These are phyloP conservation scores for Mollisia scopiformis DNA, from an alignment of 2,329 filamentous ascomycete genomes.

Conservation along the genomic window DNA sequence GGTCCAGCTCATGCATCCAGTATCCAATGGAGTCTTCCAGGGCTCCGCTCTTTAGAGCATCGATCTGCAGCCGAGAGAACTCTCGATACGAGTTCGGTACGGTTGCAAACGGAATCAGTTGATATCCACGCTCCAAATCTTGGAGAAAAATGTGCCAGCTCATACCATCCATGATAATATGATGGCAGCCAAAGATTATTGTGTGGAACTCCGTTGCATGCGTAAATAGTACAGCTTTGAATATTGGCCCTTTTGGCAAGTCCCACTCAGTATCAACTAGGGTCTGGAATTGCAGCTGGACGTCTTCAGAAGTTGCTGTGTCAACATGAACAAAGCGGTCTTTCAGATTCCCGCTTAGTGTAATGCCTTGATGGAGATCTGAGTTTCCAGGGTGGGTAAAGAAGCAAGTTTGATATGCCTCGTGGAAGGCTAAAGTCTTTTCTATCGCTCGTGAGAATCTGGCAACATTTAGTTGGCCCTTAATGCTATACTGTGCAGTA, in stretches of 20 bases:
- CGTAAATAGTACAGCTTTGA: constrained; percentile 36
- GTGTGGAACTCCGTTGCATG: not conserved
- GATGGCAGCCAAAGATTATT: not conserved
- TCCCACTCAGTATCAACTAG: constrained; percentile 22
- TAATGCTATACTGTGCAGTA: constrained; percentile 36
- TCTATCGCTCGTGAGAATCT: constrained; percentile 40
- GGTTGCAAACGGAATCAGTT: not conserved
- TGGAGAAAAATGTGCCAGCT: constrained; percentile 36
- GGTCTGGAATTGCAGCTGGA: constrained; percentile 3
- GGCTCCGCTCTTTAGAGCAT: not conserved
- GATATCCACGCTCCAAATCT: not conserved
- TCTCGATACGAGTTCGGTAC: no score
- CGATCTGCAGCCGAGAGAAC: no score
- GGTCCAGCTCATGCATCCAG: not conserved
- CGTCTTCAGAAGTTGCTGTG: no score
- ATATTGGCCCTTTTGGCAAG: constrained; percentile 21
- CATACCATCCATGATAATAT: not conserved
- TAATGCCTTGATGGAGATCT: not conserved
- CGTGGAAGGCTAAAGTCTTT: constrained; percentile 35
- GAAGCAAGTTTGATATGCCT: constrained; percentile 40
- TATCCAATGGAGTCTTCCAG: not conserved
- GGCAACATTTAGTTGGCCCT: constrained; percentile 37
- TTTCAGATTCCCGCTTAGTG: not conserved
- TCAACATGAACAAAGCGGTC: no score
- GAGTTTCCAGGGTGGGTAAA: constrained; percentile 12